phyloP scores from a whole-genome alignment of 371 early-diverging fungal species.

The Mortierella sp. region DNA sequence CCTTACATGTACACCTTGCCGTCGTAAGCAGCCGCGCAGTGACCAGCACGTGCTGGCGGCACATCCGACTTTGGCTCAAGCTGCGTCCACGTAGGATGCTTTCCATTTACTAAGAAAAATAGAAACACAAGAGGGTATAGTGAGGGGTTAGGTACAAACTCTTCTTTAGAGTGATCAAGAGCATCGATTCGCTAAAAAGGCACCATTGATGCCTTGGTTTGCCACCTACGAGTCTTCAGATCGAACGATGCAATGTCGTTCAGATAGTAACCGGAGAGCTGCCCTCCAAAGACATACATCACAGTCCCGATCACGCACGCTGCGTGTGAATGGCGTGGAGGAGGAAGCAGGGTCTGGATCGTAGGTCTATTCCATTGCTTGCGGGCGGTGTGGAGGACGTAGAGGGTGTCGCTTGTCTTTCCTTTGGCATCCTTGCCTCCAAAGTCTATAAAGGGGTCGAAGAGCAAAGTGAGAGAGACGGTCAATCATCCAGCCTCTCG shows the following conservation, averaged over 20 bases:
- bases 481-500: neutral
- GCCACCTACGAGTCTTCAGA: conserved; percentile 66
- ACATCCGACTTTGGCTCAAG: conserved; percentile 60
- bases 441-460: conserved; percentile 28
- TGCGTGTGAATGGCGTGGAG: conserved; percentile 78
- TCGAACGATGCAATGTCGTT: conserved; percentile 79
- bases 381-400: conserved; percentile 44
- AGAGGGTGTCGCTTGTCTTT: conserved; percentile 37
- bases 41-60: conserved; percentile 70
- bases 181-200: too few relatives aligned
- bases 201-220: too few relatives aligned
- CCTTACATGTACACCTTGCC: conserved; percentile 73
- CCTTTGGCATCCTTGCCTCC: conserved; percentile 56
- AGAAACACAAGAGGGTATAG: too few relatives aligned
- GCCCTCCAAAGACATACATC: conserved; percentile 82
- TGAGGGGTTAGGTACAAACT: too few relatives aligned
- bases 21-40: conserved; percentile 66
- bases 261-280: conserved; percentile 72
- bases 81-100: conserved; percentile 65
- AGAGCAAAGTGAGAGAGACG: too few relatives aligned
- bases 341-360: conserved; percentile 68
- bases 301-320: conserved; percentile 70
- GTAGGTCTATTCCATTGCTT: conserved; percentile 66
- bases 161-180: too few relatives aligned
- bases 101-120: conserved; percentile 56